Evolutionary conservation across 164 flowering plant species (phyloP), one percentile per base, ranked within the genome.

Genomic region (Chloranthus sessilifolius): DNA sequence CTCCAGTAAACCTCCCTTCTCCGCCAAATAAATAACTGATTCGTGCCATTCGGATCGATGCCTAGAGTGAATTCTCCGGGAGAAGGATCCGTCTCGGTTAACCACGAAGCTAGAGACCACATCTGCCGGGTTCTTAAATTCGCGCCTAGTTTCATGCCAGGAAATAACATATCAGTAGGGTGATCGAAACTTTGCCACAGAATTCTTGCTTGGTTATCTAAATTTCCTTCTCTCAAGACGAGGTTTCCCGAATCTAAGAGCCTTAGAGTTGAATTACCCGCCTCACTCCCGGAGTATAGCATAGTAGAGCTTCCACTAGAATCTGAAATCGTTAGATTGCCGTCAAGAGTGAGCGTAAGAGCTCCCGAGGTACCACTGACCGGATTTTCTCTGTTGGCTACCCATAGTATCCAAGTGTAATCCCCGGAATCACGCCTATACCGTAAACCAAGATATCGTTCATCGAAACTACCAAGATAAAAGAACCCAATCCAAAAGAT

Each of bases 351-450:
- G 11, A 73, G 45, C 12, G 27, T 34, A 2, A 67, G 14, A 23
- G 7, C 35, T 0, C 57, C 66, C 1, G 33, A 22, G 1, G 59
- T 20, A 20, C 60, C 53, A n/a, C 37, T 7, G 22, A 70, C 4
- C 1, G 76, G 76, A 1, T 21, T 52, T 4, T 71, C 71, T 33
- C 76, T 55, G 62, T 73, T 76, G 20, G 74, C 76, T 2, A 76
- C 72, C 81, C 81, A 76, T 1, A 74, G 68, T 22, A 70, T 50
- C 10, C 43, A 60, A n/a, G n/a, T n/a, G n/a, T n/a, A n/a, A n/a
- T 16, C 15, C 0, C 20, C 14, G 1, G 63, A 22, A 21, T 36
- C 21, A 3, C 19, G 44, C 9, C 53, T 41, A 44, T 67, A 68
- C 81, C 78, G 68, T 4, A 73, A 57, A 4, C 81, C 81, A 3